A percentile compares a stretch with the other conserved stretches of the same genome.
These are phyloP conservation scores for Penicillium antarcticum DNA, from an alignment of 495 filamentous ascomycete genomes.

Conservation along the genomic window DNA sequence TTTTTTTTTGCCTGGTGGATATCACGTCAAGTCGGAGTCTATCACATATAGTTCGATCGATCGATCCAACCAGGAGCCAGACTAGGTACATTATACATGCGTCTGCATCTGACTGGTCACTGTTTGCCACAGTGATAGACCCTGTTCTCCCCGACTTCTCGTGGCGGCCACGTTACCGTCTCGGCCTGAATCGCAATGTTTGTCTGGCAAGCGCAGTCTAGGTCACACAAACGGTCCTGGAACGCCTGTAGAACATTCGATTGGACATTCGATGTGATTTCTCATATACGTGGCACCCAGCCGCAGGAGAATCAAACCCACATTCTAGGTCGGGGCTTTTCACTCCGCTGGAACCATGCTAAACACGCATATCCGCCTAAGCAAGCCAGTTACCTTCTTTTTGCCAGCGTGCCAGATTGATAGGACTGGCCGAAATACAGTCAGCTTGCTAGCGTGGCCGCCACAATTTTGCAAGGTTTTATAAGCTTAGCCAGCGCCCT, in stretches of 20 bases:
- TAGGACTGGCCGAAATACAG: not conserved
- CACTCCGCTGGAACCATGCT: not conserved
- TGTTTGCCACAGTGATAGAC: conserved; percentile 5
- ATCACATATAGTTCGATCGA: not conserved
- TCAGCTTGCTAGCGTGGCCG: conserved; percentile 1
- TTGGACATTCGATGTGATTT: not conserved
- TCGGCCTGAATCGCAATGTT: conserved; percentile 4
- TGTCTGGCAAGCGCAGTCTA: conserved; percentile 2
- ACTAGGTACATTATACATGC: conserved; percentile 1
- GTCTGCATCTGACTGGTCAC: conserved; percentile 14
- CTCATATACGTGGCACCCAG: not conserved
- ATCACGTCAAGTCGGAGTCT: not conserved
- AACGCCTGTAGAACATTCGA: conserved; percentile 21
- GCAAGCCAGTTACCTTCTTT: no score
- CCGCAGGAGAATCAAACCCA: not conserved
- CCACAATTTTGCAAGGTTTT: not conserved
- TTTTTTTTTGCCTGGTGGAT: no score
- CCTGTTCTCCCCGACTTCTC: conserved; percentile 26
- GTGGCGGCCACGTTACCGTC: conserved; percentile 43
- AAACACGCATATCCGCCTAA: not conserved
- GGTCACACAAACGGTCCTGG: conserved; percentile 12
- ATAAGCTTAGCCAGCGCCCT: not conserved
- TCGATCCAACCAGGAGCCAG: conserved; percentile 8
- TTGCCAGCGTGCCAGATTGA: not conserved
- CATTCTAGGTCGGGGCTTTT: not conserved